Evolutionary conservation across 495 filamentous ascomycete genomes (phyloP).

Genomic region (Penicillium atrosanguineum): DNA sequence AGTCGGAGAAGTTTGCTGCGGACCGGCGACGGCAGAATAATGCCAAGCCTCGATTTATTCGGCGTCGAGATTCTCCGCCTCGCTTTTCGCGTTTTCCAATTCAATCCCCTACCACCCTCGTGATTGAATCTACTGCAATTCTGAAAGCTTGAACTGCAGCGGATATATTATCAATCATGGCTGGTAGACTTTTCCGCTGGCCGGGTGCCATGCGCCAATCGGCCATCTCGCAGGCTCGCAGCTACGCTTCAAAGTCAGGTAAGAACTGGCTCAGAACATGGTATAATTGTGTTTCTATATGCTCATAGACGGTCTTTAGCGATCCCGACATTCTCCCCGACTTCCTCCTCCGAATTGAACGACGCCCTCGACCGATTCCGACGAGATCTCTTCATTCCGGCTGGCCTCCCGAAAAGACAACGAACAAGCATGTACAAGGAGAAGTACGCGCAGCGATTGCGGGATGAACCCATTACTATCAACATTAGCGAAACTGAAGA

Average conservation of each 20-base stretch:
- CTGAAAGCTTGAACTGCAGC: neutral
- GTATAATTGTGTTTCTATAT: neutral
- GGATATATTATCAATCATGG: slow-evolving; percentile 26
- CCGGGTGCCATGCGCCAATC: slow-evolving; percentile 35
- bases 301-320: slow-evolving; percentile 12
- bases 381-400: slow-evolving; percentile 61
- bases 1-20: slow-evolving; percentile 31
- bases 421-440: slow-evolving; percentile 51
- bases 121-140: neutral
- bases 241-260: slow-evolving; percentile 35
- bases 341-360: slow-evolving; percentile 52
- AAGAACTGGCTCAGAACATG: neutral
- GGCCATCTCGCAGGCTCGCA: slow-evolving; percentile 32
- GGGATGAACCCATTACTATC: slow-evolving; percentile 58
- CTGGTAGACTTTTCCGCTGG: slow-evolving; percentile 39
- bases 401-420: slow-evolving; percentile 55
- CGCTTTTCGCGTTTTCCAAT: slow-evolving; percentile 5
- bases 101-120: neutral
- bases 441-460: slow-evolving; percentile 50
- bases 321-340: slow-evolving; percentile 50
- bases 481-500: slow-evolving; percentile 56
- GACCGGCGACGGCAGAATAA: slow-evolving; percentile 42
- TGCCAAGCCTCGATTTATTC: slow-evolving; percentile 35
- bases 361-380: slow-evolving; percentile 54
- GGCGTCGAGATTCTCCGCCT: slow-evolving; percentile 9